Base-by-base conservation (phyloP, 1,284 basidiomycete genomes). In the Apiotrichum porosum region DNA sequence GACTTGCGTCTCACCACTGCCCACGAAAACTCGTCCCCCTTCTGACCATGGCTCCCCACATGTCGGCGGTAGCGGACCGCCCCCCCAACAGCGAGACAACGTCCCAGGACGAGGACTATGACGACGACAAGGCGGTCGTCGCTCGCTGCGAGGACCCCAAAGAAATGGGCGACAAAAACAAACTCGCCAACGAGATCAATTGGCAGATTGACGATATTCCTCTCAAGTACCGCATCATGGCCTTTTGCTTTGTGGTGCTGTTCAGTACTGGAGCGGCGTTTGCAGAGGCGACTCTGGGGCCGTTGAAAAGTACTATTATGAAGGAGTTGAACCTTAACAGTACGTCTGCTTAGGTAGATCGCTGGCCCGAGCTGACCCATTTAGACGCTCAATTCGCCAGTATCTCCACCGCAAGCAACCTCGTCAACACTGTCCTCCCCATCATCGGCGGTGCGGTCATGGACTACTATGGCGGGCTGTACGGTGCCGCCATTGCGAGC, bases 381-480 rank as follows among this genome's bases (percentile, higher is more conserved):
- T 2, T n/a, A 47, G 44, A 75, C 46, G 72, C 70, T 0, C 69
- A 73, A 39, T 76, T 73, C 45, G 72, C 71, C 4, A 58, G 68
- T 9, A 69, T 76, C 54, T 45, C 65, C 9, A 71, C 71, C 5
- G 69, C 73, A 4, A 56, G 61, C 12, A 65, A 59, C 42, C 63
- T 76, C 17, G 66, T 74, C 55, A 76, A 76, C 49, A 70, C 70
- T 1, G 53, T 76, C 17, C 56, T 76, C 6, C 76, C 76, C 3
- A 64, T 76, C 43, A 63, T 77, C 15, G 69, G 71, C 3, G 76
- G 75, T 31, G 61, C 73, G 31, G 58, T 66, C 13, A 73, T 76
- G 58, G 75, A 77, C 56, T 72, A 73, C 47, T 74, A 68, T 50
- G 75, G 69, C 8, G 57, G 57, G 1, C 58, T 62, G 1, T 61